These are phyloP conservation scores for Chaetomium sp. DNA, from an alignment of 2,329 filamentous ascomycete genomes.

Conservation along the genomic window DNA sequence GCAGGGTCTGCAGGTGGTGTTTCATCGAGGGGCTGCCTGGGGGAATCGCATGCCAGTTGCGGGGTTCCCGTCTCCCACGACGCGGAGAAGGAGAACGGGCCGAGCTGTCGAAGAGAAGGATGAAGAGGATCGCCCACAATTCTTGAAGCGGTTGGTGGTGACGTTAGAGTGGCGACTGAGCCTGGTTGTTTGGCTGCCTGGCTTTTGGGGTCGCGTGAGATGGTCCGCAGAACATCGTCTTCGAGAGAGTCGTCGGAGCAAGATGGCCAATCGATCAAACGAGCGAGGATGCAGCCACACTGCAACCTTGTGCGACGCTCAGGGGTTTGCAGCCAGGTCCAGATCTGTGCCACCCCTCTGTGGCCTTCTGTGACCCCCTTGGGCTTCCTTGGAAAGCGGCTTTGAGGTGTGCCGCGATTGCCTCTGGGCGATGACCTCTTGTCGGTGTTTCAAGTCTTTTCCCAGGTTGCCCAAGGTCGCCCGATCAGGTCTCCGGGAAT, in stretches of 20 bases:
- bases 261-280: constrained; percentile 5
- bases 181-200: neutral
- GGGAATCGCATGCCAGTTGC: neutral
- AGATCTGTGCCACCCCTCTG: neutral
- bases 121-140: neutral
- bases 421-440: neutral
- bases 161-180: neutral
- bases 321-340: constrained; percentile 3
- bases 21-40: constrained; percentile 17
- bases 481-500: constrained; percentile 6
- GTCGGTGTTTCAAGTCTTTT: constrained; percentile 1
- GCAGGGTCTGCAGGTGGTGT: constrained; percentile 18
- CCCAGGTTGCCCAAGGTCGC: neutral
- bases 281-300: constrained; percentile 11
- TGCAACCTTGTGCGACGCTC: constrained; percentile 15
- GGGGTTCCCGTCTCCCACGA: neutral
- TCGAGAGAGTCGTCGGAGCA: neutral
- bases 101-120: neutral
- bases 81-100: neutral
- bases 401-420: neutral
- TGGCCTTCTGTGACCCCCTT: neutral
- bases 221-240: neutral
- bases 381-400: neutral
- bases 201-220: neutral
- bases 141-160: neutral